Percentiles rank a stretch among this genome's conserved stretches.
phyloP scores from a whole-genome alignment of 495 filamentous ascomycete species.

The Pseudevernia furfuracea region DNA sequence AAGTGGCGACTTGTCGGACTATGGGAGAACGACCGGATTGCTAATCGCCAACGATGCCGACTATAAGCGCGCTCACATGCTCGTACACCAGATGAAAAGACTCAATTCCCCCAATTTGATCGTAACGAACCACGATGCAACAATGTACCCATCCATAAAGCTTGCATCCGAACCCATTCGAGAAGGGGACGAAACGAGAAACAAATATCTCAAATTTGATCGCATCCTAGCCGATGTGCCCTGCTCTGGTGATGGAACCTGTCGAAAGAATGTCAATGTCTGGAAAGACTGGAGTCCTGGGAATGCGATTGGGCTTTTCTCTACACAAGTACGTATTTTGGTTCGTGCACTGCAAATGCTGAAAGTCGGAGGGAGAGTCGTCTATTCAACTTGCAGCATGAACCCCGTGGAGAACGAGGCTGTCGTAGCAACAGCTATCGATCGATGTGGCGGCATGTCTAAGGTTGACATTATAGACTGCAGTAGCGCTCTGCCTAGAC shows the following conservation, averaged over 20 bases:
- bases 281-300: conserved; percentile 91
- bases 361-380: conserved; percentile 85
- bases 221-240: conserved; percentile 94
- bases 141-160: conserved; percentile 85
- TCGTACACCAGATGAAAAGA: conserved; percentile 95
- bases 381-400: conserved; percentile 97
- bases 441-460: conserved; percentile 73
- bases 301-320: conserved; percentile 75
- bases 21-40: conserved; percentile 80
- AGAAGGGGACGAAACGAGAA: conserved; percentile 44
- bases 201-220: conserved; percentile 88
- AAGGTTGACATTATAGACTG: conserved; percentile 82
- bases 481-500: conserved; percentile 60
- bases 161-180: conserved; percentile 47
- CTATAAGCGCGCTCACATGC: conserved; percentile 90
- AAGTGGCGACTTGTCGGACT: conserved; percentile 56
- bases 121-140: conserved; percentile 96
- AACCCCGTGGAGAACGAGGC: conserved; percentile 97
- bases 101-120: conserved; percentile 94
- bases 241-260: conserved; percentile 90
- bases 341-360: conserved; percentile 93
- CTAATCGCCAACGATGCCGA: conserved; percentile 94
- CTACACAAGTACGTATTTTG: conserved; percentile 79
- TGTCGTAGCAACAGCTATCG: conserved; percentile 78
- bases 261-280: conserved; percentile 80